These are phyloP conservation scores for Durio zibethinus DNA, from an alignment of 345 rosid genomes.

Conservation along the genomic window DNA sequence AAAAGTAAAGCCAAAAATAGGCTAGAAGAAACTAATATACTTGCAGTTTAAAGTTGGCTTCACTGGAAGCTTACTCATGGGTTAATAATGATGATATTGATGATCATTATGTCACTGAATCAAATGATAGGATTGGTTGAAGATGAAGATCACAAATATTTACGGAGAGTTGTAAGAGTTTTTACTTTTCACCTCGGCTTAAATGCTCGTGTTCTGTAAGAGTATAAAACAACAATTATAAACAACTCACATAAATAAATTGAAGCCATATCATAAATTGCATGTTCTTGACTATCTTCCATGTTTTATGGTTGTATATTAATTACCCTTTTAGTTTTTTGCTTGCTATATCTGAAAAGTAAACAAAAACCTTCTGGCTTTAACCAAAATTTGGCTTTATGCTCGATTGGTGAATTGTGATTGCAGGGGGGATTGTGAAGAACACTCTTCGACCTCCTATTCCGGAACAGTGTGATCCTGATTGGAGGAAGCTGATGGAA, in stretches of 20 bases:
- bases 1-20: not conserved
- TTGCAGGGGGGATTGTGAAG: conserved; percentile 58
- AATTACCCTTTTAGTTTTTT: not conserved
- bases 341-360: not conserved
- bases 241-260: not conserved
- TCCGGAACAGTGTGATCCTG: conserved; percentile 49
- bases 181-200: not conserved
- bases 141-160: not conserved
- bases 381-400: not conserved
- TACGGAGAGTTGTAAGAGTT: not conserved
- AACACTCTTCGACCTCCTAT: conserved; percentile 59
- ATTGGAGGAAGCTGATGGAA: conserved; percentile 62
- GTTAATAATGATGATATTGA: not conserved
- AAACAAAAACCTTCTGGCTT: not conserved
- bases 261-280: not conserved
- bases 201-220: not conserved
- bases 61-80: not conserved
- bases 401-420: not conserved
- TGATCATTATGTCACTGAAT: not conserved
- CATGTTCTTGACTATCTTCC: not conserved
- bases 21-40: not conserved
- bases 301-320: not conserved
- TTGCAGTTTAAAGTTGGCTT: not conserved
- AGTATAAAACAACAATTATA: not conserved
- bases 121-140: not conserved